A percentile compares a stretch with the other conserved stretches of the same genome.
These are phyloP conservation scores for Candida boleticola DNA, from an alignment of 805 yeast genomes.

Conservation along the genomic window DNA sequence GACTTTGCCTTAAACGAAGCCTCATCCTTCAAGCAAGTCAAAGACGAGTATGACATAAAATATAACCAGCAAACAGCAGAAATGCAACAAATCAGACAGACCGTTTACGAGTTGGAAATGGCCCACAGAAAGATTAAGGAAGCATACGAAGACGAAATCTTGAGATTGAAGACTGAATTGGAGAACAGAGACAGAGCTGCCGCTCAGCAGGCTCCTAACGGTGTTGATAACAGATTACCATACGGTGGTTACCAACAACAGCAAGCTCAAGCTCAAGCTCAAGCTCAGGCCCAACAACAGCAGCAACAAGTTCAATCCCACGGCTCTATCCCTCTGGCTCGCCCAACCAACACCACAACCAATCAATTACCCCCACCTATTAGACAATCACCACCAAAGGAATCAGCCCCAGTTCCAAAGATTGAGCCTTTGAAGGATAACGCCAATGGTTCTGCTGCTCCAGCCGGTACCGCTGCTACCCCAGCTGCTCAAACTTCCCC, in stretches of 20 bases:
- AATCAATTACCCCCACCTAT: slow-evolving; percentile 13
- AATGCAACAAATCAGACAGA: slow-evolving; percentile 89
- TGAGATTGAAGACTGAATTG: slow-evolving; percentile 79
- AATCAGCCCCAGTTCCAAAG: slow-evolving; percentile 14
- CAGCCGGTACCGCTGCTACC: slow-evolving; percentile 11
- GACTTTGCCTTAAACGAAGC: slow-evolving; percentile 85
- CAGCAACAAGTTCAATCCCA: slow-evolving; percentile 7
- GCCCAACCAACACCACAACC: slow-evolving; percentile 4
- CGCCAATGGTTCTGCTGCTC: slow-evolving; percentile 11
- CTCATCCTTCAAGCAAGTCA: slow-evolving; percentile 78
- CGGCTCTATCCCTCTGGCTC: slow-evolving; percentile 6
- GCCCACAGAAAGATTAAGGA: slow-evolving; percentile 95
- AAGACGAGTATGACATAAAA: slow-evolving; percentile 88
- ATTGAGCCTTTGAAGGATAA: slow-evolving; percentile 15
- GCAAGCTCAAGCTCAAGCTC: slow-evolving; percentile 14
- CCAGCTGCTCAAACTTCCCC: slow-evolving; percentile 11
- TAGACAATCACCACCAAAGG: slow-evolving; percentile 18
- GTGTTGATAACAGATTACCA: slow-evolving; percentile 12
- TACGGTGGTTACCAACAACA: slow-evolving; percentile 15
- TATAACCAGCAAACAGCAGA: slow-evolving; percentile 90
- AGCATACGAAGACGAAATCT: slow-evolving; percentile 90
- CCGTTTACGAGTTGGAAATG: slow-evolving; percentile 89
- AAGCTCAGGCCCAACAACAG: slow-evolving; percentile 9
- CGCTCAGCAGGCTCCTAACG: slow-evolving; percentile 31
- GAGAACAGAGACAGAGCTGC: slow-evolving; percentile 73